A percentile compares a stretch with the other conserved stretches of the same genome.
These are phyloP conservation scores for Paraphaeosphaeria sporulosa DNA, from an alignment of 2,329 filamentous ascomycete species.

Conservation along the genomic window DNA sequence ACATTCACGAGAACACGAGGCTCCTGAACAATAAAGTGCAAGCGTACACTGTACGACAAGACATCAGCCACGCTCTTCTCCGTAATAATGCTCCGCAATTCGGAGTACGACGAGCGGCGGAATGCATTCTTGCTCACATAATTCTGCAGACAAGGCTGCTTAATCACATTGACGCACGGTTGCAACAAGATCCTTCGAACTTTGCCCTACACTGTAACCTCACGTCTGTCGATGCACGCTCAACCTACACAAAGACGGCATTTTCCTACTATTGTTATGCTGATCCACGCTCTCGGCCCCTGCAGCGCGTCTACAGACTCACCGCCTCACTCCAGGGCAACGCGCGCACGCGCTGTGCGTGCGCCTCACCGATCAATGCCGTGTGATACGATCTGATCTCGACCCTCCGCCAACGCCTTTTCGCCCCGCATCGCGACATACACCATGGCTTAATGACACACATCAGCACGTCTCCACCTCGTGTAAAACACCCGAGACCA, in stretches of 20 bases:
- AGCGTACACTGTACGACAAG: background rate
- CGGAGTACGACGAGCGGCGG: slow-evolving; percentile 9
- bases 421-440: slow-evolving; percentile 11
- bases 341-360: background rate
- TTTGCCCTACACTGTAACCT: slow-evolving; percentile 3
- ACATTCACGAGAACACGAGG: background rate
- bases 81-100: slow-evolving; percentile 7
- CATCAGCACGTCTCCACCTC: slow-evolving; percentile 8
- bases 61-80: background rate
- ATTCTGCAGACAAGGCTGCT: slow-evolving; percentile 18
- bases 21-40: background rate
- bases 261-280: slow-evolving; percentile 22
- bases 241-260: slow-evolving; percentile 1
- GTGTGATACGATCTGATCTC: slow-evolving; percentile 22
- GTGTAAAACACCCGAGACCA: slow-evolving; percentile 17
- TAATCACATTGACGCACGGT: slow-evolving; percentile 20
- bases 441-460: slow-evolving; percentile 1
- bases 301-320: slow-evolving; percentile 17
- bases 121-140: slow-evolving; percentile 5
- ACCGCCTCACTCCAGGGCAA: slow-evolving; percentile 13
- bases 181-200: slow-evolving; percentile 2
- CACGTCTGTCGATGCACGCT: background rate
- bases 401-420: slow-evolving; percentile 13
- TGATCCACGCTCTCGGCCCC: slow-evolving; percentile 10
- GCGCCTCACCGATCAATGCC: slow-evolving; percentile 14